phyloP scores from a whole-genome alignment of 768 basidiomycete genomes.

The Lyophyllum atratum region DNA sequence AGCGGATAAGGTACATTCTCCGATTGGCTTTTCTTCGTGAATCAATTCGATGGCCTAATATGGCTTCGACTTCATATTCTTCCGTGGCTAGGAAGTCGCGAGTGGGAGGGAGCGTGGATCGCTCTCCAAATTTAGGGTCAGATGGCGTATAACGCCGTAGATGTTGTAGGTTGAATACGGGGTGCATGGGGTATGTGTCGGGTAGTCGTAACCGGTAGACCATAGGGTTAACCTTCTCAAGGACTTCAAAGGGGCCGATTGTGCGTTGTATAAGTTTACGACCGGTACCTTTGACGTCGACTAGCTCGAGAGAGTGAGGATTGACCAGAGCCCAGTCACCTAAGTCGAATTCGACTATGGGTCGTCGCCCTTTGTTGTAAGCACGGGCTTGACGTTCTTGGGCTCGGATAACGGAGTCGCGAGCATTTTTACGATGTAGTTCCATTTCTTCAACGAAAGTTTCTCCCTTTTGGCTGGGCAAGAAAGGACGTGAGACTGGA shows the following conservation, averaged over 20 bases:
- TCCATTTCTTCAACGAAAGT: neutral
- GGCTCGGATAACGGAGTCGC: neutral
- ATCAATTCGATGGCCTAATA: neutral
- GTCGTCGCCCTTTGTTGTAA: neutral
- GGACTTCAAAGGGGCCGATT: constrained; percentile 27
- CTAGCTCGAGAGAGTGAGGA: constrained; percentile 25
- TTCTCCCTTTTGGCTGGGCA: neutral
- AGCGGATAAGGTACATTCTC: neutral
- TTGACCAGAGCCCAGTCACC: constrained; percentile 18
- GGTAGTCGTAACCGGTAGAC: constrained; percentile 25
- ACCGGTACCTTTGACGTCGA: constrained; percentile 21
- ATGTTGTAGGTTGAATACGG: constrained; percentile 14
- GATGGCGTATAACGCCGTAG: neutral
- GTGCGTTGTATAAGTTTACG: constrained; percentile 23
- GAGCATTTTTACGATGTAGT: neutral
- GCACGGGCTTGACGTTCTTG: neutral
- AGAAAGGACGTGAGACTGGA: neutral
- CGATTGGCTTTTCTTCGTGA: neutral
- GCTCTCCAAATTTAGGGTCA: neutral
- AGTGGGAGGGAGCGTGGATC: neutral
- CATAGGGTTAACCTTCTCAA: constrained; percentile 22
- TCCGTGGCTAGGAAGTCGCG: neutral
- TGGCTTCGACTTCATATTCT: neutral
- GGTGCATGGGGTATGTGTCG: constrained; percentile 26
- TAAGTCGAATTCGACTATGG: constrained; percentile 8